phyloP scores from a whole-genome alignment of 2,329 filamentous ascomycete species.

The Zymoseptoria passerinii region DNA sequence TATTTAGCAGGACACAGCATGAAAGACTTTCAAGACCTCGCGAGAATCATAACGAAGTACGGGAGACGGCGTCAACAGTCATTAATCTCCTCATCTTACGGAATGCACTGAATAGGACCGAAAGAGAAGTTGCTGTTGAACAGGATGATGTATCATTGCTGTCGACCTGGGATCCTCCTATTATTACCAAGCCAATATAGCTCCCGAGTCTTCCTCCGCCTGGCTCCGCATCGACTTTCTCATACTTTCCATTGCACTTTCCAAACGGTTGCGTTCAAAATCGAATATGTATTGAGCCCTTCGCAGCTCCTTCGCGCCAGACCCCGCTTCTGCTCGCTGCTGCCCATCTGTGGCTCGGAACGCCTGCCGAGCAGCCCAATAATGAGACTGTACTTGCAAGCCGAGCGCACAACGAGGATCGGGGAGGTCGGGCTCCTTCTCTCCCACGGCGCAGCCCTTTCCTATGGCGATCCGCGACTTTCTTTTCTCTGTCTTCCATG shows the following conservation, averaged over 20 bases:
- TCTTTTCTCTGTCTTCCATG: not conserved
- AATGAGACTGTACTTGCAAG: not conserved
- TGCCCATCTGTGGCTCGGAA: not conserved
- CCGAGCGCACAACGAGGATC: not conserved
- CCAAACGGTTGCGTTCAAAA: not conserved
- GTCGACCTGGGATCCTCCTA: not conserved
- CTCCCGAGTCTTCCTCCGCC: not conserved
- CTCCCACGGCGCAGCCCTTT: not conserved
- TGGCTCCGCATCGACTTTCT: not conserved
- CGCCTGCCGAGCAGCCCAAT: too few species aligned
- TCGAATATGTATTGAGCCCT: not conserved
- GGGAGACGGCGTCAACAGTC: not conserved
- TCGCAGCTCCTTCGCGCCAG: not conserved
- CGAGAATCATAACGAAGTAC: not conserved
- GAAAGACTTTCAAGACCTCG: not conserved
- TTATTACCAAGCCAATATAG: not conserved
- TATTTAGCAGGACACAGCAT: not conserved
- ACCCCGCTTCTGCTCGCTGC: not conserved
- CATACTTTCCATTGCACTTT: not conserved
- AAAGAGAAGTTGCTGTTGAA: not conserved
- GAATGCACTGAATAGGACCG: too few species aligned
- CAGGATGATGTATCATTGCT: not conserved
- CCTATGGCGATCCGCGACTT: not conserved
- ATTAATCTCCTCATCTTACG: too few species aligned
- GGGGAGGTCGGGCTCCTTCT: too few species aligned